Evolutionary conservation across 163 green algal species (phyloP), one percentile per base, ranked within the genome.

Genomic region (Scenedesmus sp.): DNA sequence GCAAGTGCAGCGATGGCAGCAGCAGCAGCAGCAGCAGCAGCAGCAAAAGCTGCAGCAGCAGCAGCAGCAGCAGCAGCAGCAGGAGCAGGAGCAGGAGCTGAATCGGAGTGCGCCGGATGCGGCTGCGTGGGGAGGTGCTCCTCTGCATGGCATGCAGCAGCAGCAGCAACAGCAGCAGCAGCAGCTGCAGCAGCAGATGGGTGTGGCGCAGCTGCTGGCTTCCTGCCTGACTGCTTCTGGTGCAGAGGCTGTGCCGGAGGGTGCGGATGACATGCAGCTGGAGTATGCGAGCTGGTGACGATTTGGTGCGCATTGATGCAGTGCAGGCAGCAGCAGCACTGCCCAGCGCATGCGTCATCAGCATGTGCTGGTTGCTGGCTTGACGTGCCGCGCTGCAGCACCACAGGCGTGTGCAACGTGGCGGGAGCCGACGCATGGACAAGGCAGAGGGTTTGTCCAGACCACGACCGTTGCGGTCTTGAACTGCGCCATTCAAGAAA

Each of bases 91-190:
- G 20, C 51, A 24, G 51, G 13, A 13, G 30, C 65, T 40, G 7
- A 1, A 76, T 20, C 16, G 37, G 9, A 40, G 9, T n/a, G n/a
- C n/a, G n/a, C n/a, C n/a, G n/a, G 30, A 3, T 76, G 65, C 12
- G 30, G 65, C 65, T 76, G 65, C 65, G 33, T n/a, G n/a, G n/a
- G n/a, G n/a, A n/a, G n/a, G n/a, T n/a, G 59, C 59, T 33, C 24
- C 24, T 76, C 65, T 20, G 9, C 26, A 76, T 9, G 26, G 30
- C 65, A 37, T 40, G 65, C 59, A 72, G 59, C 59, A 72, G 59
- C 65, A 70, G 65, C 65, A 76, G 65, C 65, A 76, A 30, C 65
- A 76, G 65, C 65, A 76, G 65, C 59, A 72, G 59, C 59, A 72
- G 59, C 65, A 70, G 65, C 65, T 40, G 65, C 65, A 76, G 65